phyloP scores from a whole-genome alignment of 306 rosid species.

The Nissolia schottii region DNA sequence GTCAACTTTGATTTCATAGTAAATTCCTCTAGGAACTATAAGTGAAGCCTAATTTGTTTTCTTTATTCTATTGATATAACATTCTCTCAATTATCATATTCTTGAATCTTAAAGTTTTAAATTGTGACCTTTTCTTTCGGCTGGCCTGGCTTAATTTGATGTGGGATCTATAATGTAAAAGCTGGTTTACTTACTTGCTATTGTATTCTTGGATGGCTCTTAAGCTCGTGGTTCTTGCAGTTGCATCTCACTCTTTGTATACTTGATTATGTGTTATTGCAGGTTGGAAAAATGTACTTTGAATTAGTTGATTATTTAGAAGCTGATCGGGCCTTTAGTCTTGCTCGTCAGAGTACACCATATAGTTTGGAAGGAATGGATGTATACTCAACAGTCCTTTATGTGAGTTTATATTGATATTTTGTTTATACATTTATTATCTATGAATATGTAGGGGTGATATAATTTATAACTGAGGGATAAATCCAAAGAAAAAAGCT shows the following conservation, averaged over 20 bases:
- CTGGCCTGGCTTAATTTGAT: background rate
- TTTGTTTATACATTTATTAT: background rate
- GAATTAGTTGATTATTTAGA: constrained; percentile 91
- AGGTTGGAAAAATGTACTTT: constrained; percentile 89
- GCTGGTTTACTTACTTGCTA: background rate
- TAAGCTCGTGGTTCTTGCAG: background rate
- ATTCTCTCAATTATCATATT: background rate
- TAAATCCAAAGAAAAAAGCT: background rate
- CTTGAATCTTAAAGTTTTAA: background rate
- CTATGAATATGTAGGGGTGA: background rate
- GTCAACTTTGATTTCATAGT: background rate
- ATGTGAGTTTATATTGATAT: constrained; percentile 58
- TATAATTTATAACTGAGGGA: background rate
- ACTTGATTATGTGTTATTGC: constrained; percentile 33
- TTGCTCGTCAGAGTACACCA: constrained; percentile 72
- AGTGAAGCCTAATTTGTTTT: background rate
- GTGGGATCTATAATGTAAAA: background rate
- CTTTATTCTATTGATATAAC: background rate
- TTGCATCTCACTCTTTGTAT: constrained; percentile 17
- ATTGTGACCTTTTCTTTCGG: background rate
- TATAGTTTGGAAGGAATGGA: constrained; percentile 98
- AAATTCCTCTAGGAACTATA: background rate
- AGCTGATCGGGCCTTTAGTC: constrained; percentile 87
- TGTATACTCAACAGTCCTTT: constrained; percentile 91
- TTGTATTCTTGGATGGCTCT: background rate